Conservation (phyloP, 2,329 filamentous ascomycete genomes). For the Sporothrix inflata region DNA sequence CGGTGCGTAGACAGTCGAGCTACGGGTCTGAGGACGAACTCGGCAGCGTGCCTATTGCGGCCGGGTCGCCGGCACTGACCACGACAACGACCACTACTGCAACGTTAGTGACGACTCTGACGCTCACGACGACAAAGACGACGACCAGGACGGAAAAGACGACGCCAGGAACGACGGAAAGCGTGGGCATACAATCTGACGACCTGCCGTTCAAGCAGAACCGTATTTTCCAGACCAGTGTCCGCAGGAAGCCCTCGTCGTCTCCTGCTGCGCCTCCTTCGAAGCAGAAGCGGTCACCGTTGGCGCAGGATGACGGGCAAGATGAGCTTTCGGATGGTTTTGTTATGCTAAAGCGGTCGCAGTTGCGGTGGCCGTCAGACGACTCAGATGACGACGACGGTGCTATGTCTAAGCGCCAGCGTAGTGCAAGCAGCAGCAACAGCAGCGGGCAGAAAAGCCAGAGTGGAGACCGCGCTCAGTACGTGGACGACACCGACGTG, state of each 20-base stretch:
- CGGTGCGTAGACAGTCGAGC: neutral
- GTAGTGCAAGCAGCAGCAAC: neutral
- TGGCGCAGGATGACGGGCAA: neutral
- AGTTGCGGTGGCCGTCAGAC: neutral
- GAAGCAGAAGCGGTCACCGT: neutral
- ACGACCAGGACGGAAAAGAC: neutral
- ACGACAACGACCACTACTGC: neutral
- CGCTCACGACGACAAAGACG: neutral
- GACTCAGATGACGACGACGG: neutral
- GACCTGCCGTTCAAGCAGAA: constrained; percentile 6
- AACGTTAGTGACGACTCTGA: neutral
- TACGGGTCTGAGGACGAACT: neutral
- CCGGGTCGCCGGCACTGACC: neutral
- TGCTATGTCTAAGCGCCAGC: neutral
- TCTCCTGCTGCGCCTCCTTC: neutral
- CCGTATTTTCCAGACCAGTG: constrained; percentile 28
- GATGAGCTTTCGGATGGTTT: neutral
- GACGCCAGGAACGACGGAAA: neutral
- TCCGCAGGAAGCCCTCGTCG: neutral
- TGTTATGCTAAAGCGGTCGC: neutral
- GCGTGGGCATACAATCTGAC: neutral
- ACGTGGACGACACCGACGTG: neutral
- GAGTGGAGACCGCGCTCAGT: neutral
- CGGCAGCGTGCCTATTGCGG: neutral
- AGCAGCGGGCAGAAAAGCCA: neutral